Evolutionary conservation across 169 alveolate genomes (phyloP).

Genomic region (Cyclospora cayetanensis): DNA sequence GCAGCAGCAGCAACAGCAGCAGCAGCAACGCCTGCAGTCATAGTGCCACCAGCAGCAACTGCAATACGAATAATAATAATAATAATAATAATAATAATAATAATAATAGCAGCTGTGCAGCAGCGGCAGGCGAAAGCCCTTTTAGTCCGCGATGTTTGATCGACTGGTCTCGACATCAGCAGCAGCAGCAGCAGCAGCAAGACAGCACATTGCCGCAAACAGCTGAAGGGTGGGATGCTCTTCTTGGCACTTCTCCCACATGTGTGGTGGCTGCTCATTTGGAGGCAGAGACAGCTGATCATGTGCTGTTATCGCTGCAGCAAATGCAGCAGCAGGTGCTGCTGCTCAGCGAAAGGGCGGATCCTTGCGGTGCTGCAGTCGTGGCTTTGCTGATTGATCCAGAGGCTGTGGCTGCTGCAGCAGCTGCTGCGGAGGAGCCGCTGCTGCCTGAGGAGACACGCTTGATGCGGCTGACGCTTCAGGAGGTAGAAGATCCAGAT

Average conservation of each 20-base stretch:
- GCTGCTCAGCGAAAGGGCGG: neutral
- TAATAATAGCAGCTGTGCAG: neutral
- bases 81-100: neutral
- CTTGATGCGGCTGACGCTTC: neutral
- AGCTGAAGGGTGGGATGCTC: conserved; percentile 36
- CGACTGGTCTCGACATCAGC: conserved; percentile 2
- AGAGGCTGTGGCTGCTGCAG: neutral
- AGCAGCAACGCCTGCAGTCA: neutral
- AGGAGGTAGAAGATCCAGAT: neutral
- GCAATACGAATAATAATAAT: neutral
- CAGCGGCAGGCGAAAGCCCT: neutral
- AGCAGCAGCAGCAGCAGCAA: conserved; percentile 50
- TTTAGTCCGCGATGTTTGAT: neutral
- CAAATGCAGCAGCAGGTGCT: neutral
- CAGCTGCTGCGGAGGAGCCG: conserved; percentile 24
- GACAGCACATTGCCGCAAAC: conserved; percentile 8
- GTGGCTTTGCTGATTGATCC: conserved; percentile 21
- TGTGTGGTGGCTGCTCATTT: conserved; percentile 21
- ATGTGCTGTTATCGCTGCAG: neutral
- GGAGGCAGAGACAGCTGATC: conserved; percentile 5
- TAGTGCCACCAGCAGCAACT: conserved; percentile 28
- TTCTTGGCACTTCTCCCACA: conserved; percentile 7
- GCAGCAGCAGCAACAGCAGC: neutral
- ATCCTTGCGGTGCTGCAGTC: conserved; percentile 35
- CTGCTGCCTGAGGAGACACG: conserved; percentile 1